These are phyloP conservation scores for Macroventuria anomochaeta DNA, from an alignment of 2,329 filamentous ascomycete species.

Conservation along the genomic window DNA sequence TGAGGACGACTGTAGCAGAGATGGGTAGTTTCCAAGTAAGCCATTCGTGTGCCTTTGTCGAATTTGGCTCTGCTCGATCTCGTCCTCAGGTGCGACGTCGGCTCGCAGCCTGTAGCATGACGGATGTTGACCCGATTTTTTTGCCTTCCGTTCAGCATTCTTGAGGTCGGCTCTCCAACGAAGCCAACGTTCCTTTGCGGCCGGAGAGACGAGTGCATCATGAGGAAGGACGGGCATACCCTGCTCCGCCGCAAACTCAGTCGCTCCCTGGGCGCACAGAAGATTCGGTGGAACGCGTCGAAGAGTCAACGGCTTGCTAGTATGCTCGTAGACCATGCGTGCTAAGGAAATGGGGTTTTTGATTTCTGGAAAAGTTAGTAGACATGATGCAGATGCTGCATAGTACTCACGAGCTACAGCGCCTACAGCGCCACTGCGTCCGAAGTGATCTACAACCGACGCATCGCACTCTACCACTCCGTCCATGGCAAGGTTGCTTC, in stretches of 20 bases:
- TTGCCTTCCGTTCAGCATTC: conserved; percentile 61
- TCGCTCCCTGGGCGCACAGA: conserved; percentile 83
- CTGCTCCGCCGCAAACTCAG: conserved; percentile 81
- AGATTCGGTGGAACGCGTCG: conserved; percentile 92
- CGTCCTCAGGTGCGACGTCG: conserved; percentile 35
- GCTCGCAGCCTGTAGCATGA: conserved; percentile 37
- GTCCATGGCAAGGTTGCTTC: conserved; percentile 91
- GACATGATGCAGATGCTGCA: background rate
- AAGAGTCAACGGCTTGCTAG: conserved; percentile 78
- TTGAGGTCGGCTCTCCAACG: conserved; percentile 78
- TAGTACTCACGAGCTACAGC: conserved; percentile 79
- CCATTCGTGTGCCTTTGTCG: conserved; percentile 49
- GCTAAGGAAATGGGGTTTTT: conserved; percentile 92
- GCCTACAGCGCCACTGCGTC: conserved; percentile 90
- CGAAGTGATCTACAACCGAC: conserved; percentile 87
- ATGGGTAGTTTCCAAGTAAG: conserved; percentile 29
- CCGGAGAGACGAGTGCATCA: conserved; percentile 79
- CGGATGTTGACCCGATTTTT: conserved; percentile 36
- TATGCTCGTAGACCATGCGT: conserved; percentile 79
- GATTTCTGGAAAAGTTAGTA: conserved; percentile 65
- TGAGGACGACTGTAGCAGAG: conserved; percentile 23
- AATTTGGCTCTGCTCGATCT: conserved; percentile 21
- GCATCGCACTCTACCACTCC: conserved; percentile 95
- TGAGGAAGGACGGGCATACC: conserved; percentile 76
- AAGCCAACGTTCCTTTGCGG: conserved; percentile 77